Conservation (phyloP, 495 filamentous ascomycete genomes). For the Astrothelium subdiscretum region DNA sequence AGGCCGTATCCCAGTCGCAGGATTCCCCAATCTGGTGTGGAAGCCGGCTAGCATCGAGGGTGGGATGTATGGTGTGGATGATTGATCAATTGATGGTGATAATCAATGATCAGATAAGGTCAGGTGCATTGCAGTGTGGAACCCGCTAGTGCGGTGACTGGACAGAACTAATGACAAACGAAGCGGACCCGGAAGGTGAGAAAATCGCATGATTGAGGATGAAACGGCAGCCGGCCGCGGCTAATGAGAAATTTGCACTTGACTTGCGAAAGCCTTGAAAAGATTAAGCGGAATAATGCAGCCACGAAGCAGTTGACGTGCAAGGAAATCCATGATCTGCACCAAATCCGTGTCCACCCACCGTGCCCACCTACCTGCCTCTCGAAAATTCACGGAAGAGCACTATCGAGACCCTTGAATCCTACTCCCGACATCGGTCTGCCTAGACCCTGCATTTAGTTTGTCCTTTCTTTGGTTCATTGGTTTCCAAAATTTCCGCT, state of each 20-base stretch:
- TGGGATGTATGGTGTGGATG: background rate
- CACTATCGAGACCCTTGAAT: background rate
- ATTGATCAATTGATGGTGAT: conserved; percentile 1
- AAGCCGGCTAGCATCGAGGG: background rate
- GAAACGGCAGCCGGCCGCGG: background rate
- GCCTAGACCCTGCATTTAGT: background rate
- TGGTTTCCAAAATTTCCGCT: background rate
- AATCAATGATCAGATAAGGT: conserved; percentile 1
- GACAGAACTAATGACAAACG: background rate
- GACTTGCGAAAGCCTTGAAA: background rate
- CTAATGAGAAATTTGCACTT: background rate
- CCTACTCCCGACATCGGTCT: background rate
- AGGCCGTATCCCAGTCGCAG: background rate
- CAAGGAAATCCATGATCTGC: background rate
- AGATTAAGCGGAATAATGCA: background rate
- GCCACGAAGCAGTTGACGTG: background rate
- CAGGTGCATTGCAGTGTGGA: background rate
- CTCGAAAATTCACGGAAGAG: background rate
- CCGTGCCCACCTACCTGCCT: background rate
- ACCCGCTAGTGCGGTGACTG: background rate
- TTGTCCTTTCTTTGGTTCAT: too few relatives aligned
- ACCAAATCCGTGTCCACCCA: background rate
- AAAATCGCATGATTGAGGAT: background rate
- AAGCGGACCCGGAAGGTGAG: background rate
- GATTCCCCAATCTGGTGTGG: background rate